Conservation (phyloP, 2,329 filamentous ascomycete species). For the Ophiocordyceps camponoti-leonardi region DNA sequence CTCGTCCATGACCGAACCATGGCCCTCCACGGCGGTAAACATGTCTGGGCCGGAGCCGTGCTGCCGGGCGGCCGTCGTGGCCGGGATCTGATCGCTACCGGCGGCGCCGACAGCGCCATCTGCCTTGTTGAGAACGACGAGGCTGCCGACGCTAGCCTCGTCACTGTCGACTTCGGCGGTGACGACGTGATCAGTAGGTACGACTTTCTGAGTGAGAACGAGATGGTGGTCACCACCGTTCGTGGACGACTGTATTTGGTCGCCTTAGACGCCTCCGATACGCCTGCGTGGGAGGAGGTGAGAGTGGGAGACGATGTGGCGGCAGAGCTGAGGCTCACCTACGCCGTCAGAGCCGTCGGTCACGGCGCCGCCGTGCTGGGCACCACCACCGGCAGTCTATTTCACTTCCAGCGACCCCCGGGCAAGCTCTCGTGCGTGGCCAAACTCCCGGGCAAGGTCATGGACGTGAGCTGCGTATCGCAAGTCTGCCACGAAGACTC, state of each 20-base stretch:
- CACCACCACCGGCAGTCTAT: constrained; percentile 29
- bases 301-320: constrained; percentile 14
- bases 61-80: constrained; percentile 8
- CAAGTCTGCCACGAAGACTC: background rate
- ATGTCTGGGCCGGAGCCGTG: constrained; percentile 63
- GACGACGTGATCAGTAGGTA: constrained; percentile 40
- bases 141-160: constrained; percentile 1
- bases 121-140: constrained; percentile 23
- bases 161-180: constrained; percentile 11
- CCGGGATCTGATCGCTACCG: constrained; percentile 42
- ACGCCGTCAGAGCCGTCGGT: constrained; percentile 24
- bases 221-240: constrained; percentile 39
- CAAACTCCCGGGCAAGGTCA: constrained; percentile 28
- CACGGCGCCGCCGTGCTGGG: constrained; percentile 27
- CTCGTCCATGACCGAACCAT: constrained; percentile 38
- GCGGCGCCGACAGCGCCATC: constrained; percentile 68
- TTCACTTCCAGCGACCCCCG: constrained; percentile 19
- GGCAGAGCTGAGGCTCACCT: constrained; percentile 26
- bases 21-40: constrained; percentile 65
- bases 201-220: constrained; percentile 36
- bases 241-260: constrained; percentile 41
- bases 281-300: constrained; percentile 26
- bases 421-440: constrained; percentile 16
- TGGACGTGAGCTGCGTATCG: constrained; percentile 28
- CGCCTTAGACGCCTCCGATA: constrained; percentile 9